Percentiles rank a stretch among this genome's conserved stretches.
These are phyloP conservation scores for Citrus mangshanensis DNA, from an alignment of 345 rosid genomes.

Conservation along the genomic window DNA sequence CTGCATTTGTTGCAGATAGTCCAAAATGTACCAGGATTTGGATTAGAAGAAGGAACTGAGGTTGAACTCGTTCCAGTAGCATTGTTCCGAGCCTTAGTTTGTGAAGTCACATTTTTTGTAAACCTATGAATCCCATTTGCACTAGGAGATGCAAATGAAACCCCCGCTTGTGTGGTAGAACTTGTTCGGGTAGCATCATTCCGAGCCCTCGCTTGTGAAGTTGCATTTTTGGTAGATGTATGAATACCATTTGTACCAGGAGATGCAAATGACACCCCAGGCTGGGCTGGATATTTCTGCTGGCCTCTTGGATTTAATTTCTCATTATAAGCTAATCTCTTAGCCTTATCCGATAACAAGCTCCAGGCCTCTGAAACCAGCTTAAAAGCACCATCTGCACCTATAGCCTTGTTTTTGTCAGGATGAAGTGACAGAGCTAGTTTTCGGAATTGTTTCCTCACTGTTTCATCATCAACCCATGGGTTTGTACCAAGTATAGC, in stretches of 20 bases:
- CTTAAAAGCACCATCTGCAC: conserved; percentile 89
- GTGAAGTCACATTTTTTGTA: conserved; percentile 26
- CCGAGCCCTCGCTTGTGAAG: conserved; percentile 21
- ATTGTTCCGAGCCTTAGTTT: conserved; percentile 26
- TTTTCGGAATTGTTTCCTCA: conserved; percentile 67
- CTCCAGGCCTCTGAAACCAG: conserved; percentile 74
- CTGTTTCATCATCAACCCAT: conserved; percentile 56
- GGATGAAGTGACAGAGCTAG: conserved; percentile 78
- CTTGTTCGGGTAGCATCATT: too few species aligned
- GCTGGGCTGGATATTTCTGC: conserved; percentile 27
- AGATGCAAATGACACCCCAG: conserved; percentile 34
- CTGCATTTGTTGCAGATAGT: conserved; percentile 71
- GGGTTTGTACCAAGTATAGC: conserved; percentile 65
- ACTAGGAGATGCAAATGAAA: conserved; percentile 32
- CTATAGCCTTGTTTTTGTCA: conserved; percentile 80
- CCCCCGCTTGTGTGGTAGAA: conserved; percentile 18
- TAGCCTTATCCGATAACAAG: conserved; percentile 62
- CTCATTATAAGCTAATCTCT: conserved; percentile 61
- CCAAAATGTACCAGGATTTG: conserved; percentile 72
- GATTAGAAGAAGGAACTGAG: conserved; percentile 24
- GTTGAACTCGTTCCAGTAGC: conserved; percentile 18
- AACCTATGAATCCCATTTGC: conserved; percentile 47
- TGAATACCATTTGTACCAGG: conserved; percentile 46
- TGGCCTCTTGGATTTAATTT: conserved; percentile 42
- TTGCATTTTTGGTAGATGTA: conserved; percentile 26